Evolutionary conservation across 1,284 basidiomycete genomes (phyloP), one percentile per base, ranked within the genome.

Genomic region (Marasmius oreades): DNA sequence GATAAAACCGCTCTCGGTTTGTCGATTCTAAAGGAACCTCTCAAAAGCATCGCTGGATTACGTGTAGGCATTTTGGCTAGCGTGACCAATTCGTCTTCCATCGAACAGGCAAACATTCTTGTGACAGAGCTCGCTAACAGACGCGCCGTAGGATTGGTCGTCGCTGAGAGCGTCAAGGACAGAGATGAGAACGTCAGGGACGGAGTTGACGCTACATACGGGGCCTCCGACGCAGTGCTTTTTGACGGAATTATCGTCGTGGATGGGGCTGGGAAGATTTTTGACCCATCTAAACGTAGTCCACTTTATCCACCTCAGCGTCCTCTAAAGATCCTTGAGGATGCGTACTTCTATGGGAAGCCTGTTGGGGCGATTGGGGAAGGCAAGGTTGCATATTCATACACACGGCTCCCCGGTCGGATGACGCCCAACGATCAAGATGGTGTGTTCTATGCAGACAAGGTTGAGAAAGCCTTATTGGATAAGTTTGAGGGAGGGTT

Each of bases 191-290:
- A n/a, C 12, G 7, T 12, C 12, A 5, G n/a, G n/a, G n/a, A n/a
- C n/a, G 47, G 54, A 10, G 54, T 55, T 4, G 33, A 55, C 20
- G 33, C 51, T 3, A 56, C 55, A 8, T 56, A 56, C 36, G 20
- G n/a, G 3, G 20, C 50, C 4, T 52, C 55, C 2, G 51, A 56
- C 26, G 55, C 50, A 2, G 39, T 43, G 2, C 34, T 56, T 8
- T 56, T 56, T n/a, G 55, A 56, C 34, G 55, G 55, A 4, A 37
- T 56, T 26, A 52, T 56, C 33, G 34, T 56, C 5, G 31, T 22
- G 7, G 51, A 56, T 22, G 50, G 50, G 1, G 52, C 55, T 2
- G 36, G 45, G 3, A 26, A n/a, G 1, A 39, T 56, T 14, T 56
- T 52, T 22, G 51, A 56, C 12, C 28, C 42, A 18, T 23, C 55